Percentiles rank a stretch among this genome's conserved stretches.
Evolutionary conservation across 2,329 filamentous ascomycete genomes (phyloP).

Genomic region (Colletotrichum echinochloae): DNA sequence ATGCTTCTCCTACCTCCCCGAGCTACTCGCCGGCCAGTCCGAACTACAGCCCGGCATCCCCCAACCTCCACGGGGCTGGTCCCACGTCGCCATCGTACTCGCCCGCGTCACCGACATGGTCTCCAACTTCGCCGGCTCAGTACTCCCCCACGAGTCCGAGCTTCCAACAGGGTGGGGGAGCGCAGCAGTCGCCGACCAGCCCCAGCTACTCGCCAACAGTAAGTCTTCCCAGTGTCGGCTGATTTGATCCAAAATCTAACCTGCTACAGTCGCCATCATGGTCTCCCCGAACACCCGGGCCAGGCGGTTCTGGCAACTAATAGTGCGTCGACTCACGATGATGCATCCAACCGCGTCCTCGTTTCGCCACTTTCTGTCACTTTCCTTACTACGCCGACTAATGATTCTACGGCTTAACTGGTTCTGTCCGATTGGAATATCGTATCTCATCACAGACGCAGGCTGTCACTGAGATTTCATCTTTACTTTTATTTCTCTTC

Average conservation of each 20-base stretch:
- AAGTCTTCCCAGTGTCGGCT: conserved; percentile 40
- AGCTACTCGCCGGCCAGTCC: conserved; percentile 79
- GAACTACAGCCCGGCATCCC: conserved; percentile 78
- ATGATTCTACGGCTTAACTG: conserved; percentile 49
- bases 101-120: conserved; percentile 81
- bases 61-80: conserved; percentile 59
- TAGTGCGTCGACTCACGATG: conserved; percentile 44
- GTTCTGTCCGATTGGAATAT: conserved; percentile 37
- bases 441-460: conserved; percentile 40
- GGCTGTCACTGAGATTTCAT: conserved; percentile 41
- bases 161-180: conserved; percentile 67
- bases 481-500: conserved; percentile 11
- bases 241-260: conserved; percentile 44
- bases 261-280: conserved; percentile 58
- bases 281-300: conserved; percentile 60
- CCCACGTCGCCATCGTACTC: conserved; percentile 72
- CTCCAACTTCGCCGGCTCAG: conserved; percentile 76
- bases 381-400: conserved; percentile 52
- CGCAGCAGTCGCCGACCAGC: conserved; percentile 73
- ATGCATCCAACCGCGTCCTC: conserved; percentile 21
- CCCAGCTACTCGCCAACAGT: conserved; percentile 78
- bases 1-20: conserved; percentile 81
- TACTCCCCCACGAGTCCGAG: conserved; percentile 74
- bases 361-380: conserved; percentile 31
- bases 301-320: conserved; percentile 57